Percentiles rank a stretch among this genome's conserved stretches.
Evolutionary conservation across 2,329 filamentous ascomycete genomes (phyloP).

Genomic region (Xylariaceae sp.): DNA sequence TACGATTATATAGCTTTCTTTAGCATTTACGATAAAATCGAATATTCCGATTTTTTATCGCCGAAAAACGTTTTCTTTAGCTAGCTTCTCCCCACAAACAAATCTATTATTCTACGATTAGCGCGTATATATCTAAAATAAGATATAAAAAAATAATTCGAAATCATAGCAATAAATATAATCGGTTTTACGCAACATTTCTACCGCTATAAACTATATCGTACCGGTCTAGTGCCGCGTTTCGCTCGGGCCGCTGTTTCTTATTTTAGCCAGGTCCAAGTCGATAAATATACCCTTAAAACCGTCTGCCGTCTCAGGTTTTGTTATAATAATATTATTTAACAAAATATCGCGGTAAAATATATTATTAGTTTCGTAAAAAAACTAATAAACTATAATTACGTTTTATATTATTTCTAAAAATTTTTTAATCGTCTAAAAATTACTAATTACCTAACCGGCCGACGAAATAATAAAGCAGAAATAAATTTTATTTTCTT

Average conservation of each 20-base stretch:
- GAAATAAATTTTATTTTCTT: not conserved
- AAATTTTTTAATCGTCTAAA: constrained; percentile 4
- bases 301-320: constrained; percentile 1
- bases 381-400: constrained; percentile 10
- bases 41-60: not conserved
- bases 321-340: constrained; percentile 14
- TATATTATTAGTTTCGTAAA: constrained; percentile 11
- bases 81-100: not conserved
- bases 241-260: not conserved
- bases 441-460: constrained; percentile 1
- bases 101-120: not conserved
- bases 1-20: not conserved
- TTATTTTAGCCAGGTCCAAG: constrained; percentile 8
- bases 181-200: constrained; percentile 1
- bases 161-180: constrained; percentile 16
- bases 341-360: constrained; percentile 14
- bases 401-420: constrained; percentile 10
- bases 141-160: constrained; percentile 14
- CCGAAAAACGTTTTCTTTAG: not conserved
- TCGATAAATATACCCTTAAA: constrained; percentile 15
- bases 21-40: not conserved
- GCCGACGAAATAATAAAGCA: not conserved
- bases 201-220: constrained; percentile 10
- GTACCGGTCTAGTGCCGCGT: constrained; percentile 9
- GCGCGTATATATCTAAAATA: constrained; percentile 6